These are phyloP conservation scores for Polygonum maritimum DNA, from an alignment of 148 eudicot species.

Conservation along the genomic window DNA sequence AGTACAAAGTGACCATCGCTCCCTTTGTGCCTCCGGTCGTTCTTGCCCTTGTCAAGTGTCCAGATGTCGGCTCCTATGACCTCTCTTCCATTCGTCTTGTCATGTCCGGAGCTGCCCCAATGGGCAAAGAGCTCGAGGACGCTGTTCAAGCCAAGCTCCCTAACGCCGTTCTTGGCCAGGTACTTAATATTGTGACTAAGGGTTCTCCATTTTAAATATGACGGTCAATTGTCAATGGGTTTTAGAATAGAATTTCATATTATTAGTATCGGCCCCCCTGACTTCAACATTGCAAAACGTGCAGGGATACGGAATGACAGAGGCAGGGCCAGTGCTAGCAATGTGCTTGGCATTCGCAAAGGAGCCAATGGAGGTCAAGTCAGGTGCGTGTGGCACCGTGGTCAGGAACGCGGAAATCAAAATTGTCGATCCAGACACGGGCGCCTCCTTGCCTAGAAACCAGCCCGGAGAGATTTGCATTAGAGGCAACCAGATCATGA, in stretches of 20 bases:
- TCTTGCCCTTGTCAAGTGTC: constrained; percentile 62
- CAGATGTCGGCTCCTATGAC: constrained; percentile 49
- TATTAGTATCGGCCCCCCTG: neutral
- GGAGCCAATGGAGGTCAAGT: constrained; percentile 57
- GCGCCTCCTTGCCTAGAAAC: constrained; percentile 42
- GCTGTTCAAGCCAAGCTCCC: constrained; percentile 56
- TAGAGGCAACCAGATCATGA: constrained; percentile 81
- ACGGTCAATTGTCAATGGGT: too few relatives aligned
- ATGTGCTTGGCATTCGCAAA: constrained; percentile 83
- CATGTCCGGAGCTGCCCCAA: constrained; percentile 86
- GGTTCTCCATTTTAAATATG: too few relatives aligned
- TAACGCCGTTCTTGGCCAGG: constrained; percentile 86
- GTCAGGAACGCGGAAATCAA: constrained; percentile 78
- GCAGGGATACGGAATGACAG: constrained; percentile 95
- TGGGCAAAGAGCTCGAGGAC: constrained; percentile 79
- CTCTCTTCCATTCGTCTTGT: constrained; percentile 55
- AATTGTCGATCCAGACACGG: constrained; percentile 70
- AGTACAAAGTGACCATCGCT: constrained; percentile 61
- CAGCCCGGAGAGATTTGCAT: constrained; percentile 88
- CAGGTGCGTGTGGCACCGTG: constrained; percentile 85
- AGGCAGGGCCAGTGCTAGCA: constrained; percentile 84
- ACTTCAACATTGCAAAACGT: neutral
- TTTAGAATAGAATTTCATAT: too few relatives aligned
- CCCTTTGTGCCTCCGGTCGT: constrained; percentile 86
- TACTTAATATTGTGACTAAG: constrained; percentile 18